Conservation (phyloP, 495 filamentous ascomycete species). For the Hypoxylon lenormandii region DNA sequence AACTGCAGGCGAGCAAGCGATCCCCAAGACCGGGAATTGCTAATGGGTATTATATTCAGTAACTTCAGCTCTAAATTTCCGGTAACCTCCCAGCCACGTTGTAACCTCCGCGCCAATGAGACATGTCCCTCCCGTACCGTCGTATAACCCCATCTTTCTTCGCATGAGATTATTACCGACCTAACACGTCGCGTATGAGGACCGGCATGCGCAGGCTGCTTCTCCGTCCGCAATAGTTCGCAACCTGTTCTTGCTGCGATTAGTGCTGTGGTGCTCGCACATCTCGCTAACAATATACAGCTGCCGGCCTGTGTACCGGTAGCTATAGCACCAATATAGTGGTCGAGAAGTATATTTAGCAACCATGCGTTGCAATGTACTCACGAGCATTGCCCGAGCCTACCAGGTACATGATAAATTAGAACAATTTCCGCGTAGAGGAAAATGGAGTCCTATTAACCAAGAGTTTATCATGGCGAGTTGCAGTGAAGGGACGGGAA, state of each 20-base stretch:
- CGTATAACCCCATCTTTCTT: constrained; percentile 3
- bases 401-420: constrained; percentile 15
- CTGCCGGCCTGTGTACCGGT: constrained; percentile 23
- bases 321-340: constrained; percentile 13
- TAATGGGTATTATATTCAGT: constrained; percentile 21
- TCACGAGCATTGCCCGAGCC: constrained; percentile 7
- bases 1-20: constrained; percentile 22
- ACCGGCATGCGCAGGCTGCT: constrained; percentile 1
- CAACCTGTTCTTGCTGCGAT: constrained; percentile 15
- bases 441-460: too few species aligned
- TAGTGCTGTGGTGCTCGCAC: constrained; percentile 11
- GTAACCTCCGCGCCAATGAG: constrained; percentile 23
- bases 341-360: constrained; percentile 11
- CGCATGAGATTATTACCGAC: constrained; percentile 19
- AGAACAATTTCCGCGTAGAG: background rate
- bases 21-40: constrained; percentile 40
- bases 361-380: background rate
- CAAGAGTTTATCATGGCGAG: too few species aligned
- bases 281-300: constrained; percentile 28
- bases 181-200: constrained; percentile 4
- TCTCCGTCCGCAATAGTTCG: constrained; percentile 2
- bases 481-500: too few species aligned
- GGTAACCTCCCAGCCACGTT: constrained; percentile 6
- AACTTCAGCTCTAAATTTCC: constrained; percentile 23
- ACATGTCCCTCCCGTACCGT: background rate